These are phyloP conservation scores for Maudiozyma bulderi DNA, from an alignment of 805 yeast species.

Conservation along the genomic window DNA sequence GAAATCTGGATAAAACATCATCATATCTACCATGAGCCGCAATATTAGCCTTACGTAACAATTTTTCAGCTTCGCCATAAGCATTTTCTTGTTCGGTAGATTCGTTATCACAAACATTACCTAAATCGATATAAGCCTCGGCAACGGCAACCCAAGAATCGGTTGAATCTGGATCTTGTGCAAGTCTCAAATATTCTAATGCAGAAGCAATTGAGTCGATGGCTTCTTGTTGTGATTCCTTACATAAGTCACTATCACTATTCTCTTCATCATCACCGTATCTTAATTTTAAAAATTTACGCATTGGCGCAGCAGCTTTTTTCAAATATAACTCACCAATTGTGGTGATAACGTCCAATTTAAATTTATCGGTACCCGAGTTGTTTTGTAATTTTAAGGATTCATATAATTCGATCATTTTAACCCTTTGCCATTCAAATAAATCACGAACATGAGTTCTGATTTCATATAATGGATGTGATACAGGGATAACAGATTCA, in stretches of 20 bases:
- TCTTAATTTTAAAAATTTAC: constrained; percentile 43
- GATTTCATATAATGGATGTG: constrained; percentile 49
- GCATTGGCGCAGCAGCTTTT: constrained; percentile 55
- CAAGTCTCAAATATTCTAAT: constrained; percentile 43
- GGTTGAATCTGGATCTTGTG: constrained; percentile 66
- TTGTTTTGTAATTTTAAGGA: background rate
- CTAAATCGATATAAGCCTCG: constrained; percentile 74
- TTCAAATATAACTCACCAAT: constrained; percentile 55
- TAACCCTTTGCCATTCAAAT: constrained; percentile 38
- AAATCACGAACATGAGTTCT: constrained; percentile 33
- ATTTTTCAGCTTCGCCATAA: constrained; percentile 61
- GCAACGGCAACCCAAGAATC: constrained; percentile 77
- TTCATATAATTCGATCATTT: constrained; percentile 18
- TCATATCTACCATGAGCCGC: constrained; percentile 71
- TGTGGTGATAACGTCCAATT: constrained; percentile 33
- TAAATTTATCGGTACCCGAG: background rate
- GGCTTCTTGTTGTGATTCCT: constrained; percentile 43
- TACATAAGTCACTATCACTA: constrained; percentile 11
- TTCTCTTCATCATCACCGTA: constrained; percentile 41
- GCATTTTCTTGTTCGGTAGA: constrained; percentile 55
- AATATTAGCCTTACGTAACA: constrained; percentile 62
- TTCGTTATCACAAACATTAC: constrained; percentile 60
- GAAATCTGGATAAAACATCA: constrained; percentile 34
- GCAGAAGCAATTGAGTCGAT: constrained; percentile 43
- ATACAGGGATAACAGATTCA: constrained; percentile 28